Conservation (phyloP, 1,139 yeast species). For the Eremothecium coryli region DNA sequence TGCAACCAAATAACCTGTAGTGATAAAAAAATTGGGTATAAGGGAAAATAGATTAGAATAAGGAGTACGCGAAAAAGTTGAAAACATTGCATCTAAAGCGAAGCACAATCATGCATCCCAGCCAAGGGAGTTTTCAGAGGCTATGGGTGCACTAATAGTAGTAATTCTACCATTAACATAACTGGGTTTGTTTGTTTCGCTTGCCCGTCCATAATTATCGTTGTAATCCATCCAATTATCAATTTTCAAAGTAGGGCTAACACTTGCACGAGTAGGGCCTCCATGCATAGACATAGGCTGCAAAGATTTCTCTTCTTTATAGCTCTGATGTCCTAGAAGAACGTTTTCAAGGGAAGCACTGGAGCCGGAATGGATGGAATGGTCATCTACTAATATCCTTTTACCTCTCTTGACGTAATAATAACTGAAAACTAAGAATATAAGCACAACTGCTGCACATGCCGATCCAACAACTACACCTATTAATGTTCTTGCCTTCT, state of each 20-base stretch:
- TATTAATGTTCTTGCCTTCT: slow-evolving; percentile 34
- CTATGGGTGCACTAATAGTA: slow-evolving; percentile 40
- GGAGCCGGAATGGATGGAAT: slow-evolving; percentile 12
- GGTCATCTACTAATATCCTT: not conserved
- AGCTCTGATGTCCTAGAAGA: not conserved
- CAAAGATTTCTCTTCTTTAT: slow-evolving; percentile 8
- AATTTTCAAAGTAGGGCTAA: slow-evolving; percentile 24
- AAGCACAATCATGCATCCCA: too few relatives aligned
- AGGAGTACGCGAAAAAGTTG: too few relatives aligned
- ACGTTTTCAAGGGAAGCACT: not conserved
- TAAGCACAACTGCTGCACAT: slow-evolving; percentile 51
- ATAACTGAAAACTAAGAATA: slow-evolving; percentile 33
- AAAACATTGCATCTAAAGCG: too few relatives aligned
- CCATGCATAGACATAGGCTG: not conserved
- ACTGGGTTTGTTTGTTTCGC: slow-evolving; percentile 5
- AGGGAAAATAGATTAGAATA: too few relatives aligned
- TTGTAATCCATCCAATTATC: slow-evolving; percentile 27
- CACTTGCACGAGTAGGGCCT: slow-evolving; percentile 13
- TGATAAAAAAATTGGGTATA: too few relatives aligned
- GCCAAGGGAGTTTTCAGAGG: slow-evolving; percentile 41
- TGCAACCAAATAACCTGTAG: too few relatives aligned
- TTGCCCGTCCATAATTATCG: slow-evolving; percentile 14
- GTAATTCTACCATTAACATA: slow-evolving; percentile 7
- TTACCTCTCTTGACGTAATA: not conserved
- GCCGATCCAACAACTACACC: slow-evolving; percentile 63